phyloP scores from a whole-genome alignment of 176 grass and related monocot species.

The Bolboschoenus planiculmis region DNA sequence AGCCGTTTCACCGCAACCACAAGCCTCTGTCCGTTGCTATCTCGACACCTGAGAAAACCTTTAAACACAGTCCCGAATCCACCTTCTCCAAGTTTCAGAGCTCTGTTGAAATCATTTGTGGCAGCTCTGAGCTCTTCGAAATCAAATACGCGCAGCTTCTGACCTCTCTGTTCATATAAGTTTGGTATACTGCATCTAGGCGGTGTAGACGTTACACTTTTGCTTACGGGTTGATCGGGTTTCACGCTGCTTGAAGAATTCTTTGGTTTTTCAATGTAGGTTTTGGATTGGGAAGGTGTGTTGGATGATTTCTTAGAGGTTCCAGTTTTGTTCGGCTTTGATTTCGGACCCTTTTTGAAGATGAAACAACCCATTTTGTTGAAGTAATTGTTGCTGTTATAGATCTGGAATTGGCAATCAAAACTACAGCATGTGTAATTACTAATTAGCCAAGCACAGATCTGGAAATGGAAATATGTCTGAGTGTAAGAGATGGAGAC shows the following conservation, averaged over 20 bases:
- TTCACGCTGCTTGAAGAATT: constrained; percentile 11
- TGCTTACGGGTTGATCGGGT: neutral
- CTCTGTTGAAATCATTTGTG: constrained; percentile 67
- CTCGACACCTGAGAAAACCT: constrained; percentile 50
- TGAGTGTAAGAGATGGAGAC: neutral
- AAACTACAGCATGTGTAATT: neutral
- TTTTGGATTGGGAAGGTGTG: neutral
- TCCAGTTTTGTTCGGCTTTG: neutral
- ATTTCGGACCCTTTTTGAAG: neutral
- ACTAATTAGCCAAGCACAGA: neutral
- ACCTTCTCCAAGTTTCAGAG: constrained; percentile 80
- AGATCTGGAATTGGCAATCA: neutral
- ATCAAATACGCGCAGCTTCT: constrained; percentile 59
- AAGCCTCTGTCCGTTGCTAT: constrained; percentile 18
- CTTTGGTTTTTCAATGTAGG: neutral
- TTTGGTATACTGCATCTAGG: constrained; percentile 52
- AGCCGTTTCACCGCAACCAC: constrained; percentile 82
- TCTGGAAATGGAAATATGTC: neutral
- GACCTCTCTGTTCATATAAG: constrained; percentile 59
- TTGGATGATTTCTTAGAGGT: neutral
- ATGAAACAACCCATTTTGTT: constrained; percentile 10
- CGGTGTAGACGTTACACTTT: constrained; percentile 30
- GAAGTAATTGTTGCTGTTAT: neutral
- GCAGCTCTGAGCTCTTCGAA: constrained; percentile 60
- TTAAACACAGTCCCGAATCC: constrained; percentile 84